phyloP scores from a whole-genome alignment of 805 yeast genomes.

The Teunomyces stri region DNA sequence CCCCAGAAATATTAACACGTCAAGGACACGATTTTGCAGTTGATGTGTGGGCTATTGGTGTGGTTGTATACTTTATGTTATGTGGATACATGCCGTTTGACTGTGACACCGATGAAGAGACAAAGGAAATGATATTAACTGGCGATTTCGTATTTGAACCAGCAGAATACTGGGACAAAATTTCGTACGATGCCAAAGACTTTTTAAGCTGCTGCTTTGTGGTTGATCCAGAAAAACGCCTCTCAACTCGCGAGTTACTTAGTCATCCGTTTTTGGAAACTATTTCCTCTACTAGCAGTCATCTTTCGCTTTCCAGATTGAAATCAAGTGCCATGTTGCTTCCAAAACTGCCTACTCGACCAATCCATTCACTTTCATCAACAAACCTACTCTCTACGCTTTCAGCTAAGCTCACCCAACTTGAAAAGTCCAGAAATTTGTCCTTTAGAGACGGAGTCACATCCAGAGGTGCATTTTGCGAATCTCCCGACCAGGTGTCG shows the following conservation, averaged over 20 bases:
- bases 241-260: constrained; percentile 44
- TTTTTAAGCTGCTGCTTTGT: constrained; percentile 56
- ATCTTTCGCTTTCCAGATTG: constrained; percentile 4
- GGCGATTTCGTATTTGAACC: constrained; percentile 65
- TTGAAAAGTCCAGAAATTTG: constrained; percentile 13
- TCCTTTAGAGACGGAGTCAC: constrained; percentile 13
- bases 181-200: constrained; percentile 53
- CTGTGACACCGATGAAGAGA: constrained; percentile 67
- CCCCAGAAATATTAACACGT: constrained; percentile 61
- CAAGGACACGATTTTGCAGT: constrained; percentile 59
- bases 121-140: constrained; percentile 56
- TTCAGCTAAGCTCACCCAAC: constrained; percentile 11
- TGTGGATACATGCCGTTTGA: constrained; percentile 79
- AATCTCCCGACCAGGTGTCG: constrained; percentile 26
- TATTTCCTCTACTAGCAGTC: neutral
- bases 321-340: constrained; percentile 5
- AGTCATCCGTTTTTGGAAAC: constrained; percentile 40
- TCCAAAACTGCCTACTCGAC: neutral
- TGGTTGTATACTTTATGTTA: constrained; percentile 64
- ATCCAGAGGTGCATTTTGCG: constrained; percentile 26
- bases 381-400: constrained; percentile 10
- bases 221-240: constrained; percentile 44
- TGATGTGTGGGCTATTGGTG: constrained; percentile 79
- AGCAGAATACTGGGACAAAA: constrained; percentile 52
- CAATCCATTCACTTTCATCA: constrained; percentile 1